phyloP scores from a whole-genome alignment of 176 grass and related monocot species.

The Aegilops speltoides region DNA sequence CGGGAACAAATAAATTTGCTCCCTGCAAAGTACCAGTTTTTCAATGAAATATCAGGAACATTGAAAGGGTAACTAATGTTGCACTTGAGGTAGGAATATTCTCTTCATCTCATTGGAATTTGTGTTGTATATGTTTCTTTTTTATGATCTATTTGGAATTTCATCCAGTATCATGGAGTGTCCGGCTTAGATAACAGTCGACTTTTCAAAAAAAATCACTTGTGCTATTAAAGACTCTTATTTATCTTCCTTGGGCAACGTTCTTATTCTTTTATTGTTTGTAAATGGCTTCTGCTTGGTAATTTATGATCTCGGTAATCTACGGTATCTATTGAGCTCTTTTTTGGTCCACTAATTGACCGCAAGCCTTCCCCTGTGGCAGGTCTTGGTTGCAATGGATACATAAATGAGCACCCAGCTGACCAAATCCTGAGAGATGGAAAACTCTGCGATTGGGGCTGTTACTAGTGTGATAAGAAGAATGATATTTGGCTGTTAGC shows the following conservation, averaged over 20 bases:
- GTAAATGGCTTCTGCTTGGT: neutral
- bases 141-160: neutral
- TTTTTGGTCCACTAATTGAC: conserved; percentile 16
- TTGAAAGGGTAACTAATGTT: conserved; percentile 91
- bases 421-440: conserved; percentile 96
- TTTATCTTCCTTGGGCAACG: neutral
- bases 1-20: neutral
- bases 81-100: conserved; percentile 70
- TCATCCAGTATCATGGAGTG: neutral
- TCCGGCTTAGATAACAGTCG: neutral
- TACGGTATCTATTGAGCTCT: neutral
- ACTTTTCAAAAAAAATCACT: neutral
- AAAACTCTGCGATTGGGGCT: conserved; percentile 93
- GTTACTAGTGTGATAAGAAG: conserved; percentile 91
- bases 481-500: conserved; percentile 91
- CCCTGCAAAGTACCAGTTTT: neutral
- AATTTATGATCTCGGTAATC: neutral
- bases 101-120: neutral
- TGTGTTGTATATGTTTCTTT: neutral
- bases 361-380: conserved; percentile 22
- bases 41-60: neutral
- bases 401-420: conserved; percentile 91
- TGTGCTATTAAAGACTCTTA: neutral
- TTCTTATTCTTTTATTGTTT: conserved; percentile 6
- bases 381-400: conserved; percentile 97